Evolutionary conservation across 2,329 filamentous ascomycete genomes (phyloP).

Genomic region (Apiospora saccharicola): DNA sequence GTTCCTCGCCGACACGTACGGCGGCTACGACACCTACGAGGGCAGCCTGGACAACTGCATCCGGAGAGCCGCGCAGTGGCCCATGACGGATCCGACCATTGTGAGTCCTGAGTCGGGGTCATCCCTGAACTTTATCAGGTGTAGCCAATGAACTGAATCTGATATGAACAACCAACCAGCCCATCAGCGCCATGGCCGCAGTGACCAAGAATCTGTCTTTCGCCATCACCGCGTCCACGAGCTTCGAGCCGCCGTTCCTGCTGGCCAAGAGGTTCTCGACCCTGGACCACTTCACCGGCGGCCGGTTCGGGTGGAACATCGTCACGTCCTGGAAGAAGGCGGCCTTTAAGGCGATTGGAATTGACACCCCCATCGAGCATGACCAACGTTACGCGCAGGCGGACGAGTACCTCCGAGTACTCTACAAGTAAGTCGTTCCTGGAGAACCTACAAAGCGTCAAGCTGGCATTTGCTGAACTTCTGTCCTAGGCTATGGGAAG

Average conservation of each 20-base stretch:
- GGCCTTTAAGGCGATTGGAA: constrained; percentile 68
- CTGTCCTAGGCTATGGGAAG: constrained; percentile 55
- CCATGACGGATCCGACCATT: constrained; percentile 69
- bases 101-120: constrained; percentile 45
- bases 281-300: constrained; percentile 67
- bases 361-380: constrained; percentile 64
- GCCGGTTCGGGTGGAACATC: constrained; percentile 72
- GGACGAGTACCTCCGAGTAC: constrained; percentile 66
- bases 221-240: constrained; percentile 68
- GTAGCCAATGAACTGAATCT: background rate
- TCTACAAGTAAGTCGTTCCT: constrained; percentile 61
- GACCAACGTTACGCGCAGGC: constrained; percentile 68
- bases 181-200: constrained; percentile 71
- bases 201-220: constrained; percentile 70
- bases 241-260: constrained; percentile 68
- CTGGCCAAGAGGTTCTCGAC: constrained; percentile 69
- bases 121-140: background rate
- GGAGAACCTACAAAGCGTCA: background rate
- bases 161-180: constrained; percentile 45
- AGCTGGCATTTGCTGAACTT: constrained; percentile 24
- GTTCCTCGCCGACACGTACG: constrained; percentile 72
- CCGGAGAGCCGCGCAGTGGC: constrained; percentile 68
- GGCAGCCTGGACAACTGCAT: constrained; percentile 67
- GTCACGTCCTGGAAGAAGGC: constrained; percentile 63
- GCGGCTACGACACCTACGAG: constrained; percentile 69